Conservation (phyloP, 768 basidiomycete genomes). For the Dictyophora rubrovolvata region DNA sequence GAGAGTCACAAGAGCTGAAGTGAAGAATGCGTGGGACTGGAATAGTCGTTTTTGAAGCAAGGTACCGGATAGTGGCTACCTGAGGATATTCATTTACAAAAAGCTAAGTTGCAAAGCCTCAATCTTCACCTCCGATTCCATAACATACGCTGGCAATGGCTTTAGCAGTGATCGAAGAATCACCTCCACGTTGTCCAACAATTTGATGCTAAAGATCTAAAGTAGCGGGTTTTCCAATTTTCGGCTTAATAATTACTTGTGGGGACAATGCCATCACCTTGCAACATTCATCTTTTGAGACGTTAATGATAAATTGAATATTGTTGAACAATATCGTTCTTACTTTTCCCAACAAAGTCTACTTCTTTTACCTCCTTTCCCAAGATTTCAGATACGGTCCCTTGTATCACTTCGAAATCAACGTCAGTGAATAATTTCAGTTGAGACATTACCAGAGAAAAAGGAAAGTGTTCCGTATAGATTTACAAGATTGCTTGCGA, state of each 20-base stretch:
- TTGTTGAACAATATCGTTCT: neutral
- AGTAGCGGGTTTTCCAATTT: neutral
- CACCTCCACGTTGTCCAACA: conserved; percentile 15
- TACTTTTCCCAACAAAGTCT: conserved; percentile 18
- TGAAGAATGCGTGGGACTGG: conserved; percentile 19
- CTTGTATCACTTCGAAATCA: conserved; percentile 15
- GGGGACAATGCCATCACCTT: neutral
- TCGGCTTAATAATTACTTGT: neutral
- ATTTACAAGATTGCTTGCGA: neutral
- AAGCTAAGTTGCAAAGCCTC: neutral
- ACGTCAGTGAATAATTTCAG: conserved; percentile 9
- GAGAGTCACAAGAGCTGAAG: conserved; percentile 1
- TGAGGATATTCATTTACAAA: neutral
- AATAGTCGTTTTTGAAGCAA: conserved; percentile 20
- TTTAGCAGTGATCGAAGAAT: conserved; percentile 12
- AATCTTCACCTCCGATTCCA: conserved; percentile 9
- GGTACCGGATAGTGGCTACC: conserved; percentile 22
- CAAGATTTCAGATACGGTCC: conserved; percentile 12
- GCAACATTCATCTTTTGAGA: conserved; percentile 1
- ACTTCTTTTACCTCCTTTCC: conserved; percentile 13
- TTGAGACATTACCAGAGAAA: conserved; percentile 1
- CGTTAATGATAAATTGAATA: conserved; percentile 9
- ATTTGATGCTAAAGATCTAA: conserved; percentile 17
- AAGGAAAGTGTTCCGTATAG: neutral
- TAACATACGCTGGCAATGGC: conserved; percentile 8